phyloP scores from a whole-genome alignment of 2,329 filamentous ascomycete genomes.

The Verticillium isaacii region DNA sequence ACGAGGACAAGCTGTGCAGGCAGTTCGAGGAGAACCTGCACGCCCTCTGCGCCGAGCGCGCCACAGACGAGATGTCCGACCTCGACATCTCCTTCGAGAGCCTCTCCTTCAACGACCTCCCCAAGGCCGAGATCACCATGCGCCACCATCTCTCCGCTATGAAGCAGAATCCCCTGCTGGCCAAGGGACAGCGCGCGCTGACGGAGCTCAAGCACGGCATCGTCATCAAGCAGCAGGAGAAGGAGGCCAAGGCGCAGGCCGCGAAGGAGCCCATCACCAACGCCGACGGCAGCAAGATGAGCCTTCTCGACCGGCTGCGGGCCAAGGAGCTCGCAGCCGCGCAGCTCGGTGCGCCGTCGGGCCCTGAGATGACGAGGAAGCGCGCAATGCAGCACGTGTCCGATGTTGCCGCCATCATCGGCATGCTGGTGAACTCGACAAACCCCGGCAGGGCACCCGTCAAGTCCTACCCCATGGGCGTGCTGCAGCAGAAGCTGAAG shows the following conservation, averaged over 20 bases:
- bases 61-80: slow-evolving; percentile 23
- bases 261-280: slow-evolving; percentile 11
- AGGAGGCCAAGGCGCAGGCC: slow-evolving; percentile 30
- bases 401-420: slow-evolving; percentile 64
- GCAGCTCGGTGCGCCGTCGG: slow-evolving; percentile 33
- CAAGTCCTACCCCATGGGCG: slow-evolving; percentile 61
- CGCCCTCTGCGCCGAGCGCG: slow-evolving; percentile 33
- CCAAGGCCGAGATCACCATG: slow-evolving; percentile 46
- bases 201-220: slow-evolving; percentile 62
- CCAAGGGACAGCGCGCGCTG: slow-evolving; percentile 65
- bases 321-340: slow-evolving; percentile 58
- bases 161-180: slow-evolving; percentile 52
- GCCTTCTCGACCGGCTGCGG: slow-evolving; percentile 71
- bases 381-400: slow-evolving; percentile 62
- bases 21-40: slow-evolving; percentile 50
- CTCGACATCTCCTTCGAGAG: slow-evolving; percentile 43
- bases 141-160: slow-evolving; percentile 39
- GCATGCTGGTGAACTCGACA: slow-evolving; percentile 55
- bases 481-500: slow-evolving; percentile 58
- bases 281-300: slow-evolving; percentile 49
- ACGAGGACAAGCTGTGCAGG: slow-evolving; percentile 47
- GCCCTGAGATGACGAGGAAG: slow-evolving; percentile 53
- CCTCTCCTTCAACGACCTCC: slow-evolving; percentile 35
- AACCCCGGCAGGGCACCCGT: slow-evolving; percentile 46
- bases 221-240: slow-evolving; percentile 44